Evolutionary conservation across 352 stramenopile genomes (phyloP), one percentile per base, ranked within the genome.

Genomic region (Phytophthora sojae): DNA sequence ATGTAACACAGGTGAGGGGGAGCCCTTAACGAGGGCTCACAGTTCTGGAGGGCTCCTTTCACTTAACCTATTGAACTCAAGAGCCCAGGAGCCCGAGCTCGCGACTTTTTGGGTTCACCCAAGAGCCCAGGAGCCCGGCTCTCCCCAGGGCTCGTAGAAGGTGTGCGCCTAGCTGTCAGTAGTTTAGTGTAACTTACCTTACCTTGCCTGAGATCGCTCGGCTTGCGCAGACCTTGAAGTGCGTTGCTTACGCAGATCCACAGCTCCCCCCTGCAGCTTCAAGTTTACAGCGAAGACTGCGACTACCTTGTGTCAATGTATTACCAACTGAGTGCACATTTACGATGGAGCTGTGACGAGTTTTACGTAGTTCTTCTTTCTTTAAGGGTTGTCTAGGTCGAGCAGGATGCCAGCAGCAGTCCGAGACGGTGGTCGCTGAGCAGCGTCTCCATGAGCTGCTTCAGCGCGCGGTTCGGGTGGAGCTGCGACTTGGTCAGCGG

Each of bases 381-480:
- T 12, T 35, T 29, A 15, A 30, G 6, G 9, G n/a, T 56, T 25
- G 57, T 68, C 42, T 78, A 84, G 26, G 67, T 77, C 19, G 73
- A 78, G 44, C 73, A 84, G 35, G 77, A 84, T 21, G 85, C 81
- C 9, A 92, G 75, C 26, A 92, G 58, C 44, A 90, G 50, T 7
- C 85, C 85, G 0, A 92, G 71, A 19, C 78, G 74, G 60, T 92
- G 85, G 17, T 91, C 78, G 39, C 81, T 88, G 32, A 92, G 68
- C 51, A 92, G 67, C 44, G 77, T 90, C 72, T 93, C 81, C 83
- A 92, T 91, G 12, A 92, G 74, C 59, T 88, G 70, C 77, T 93
- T 91, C 6, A 93, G 69, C 25, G 83, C 82, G 25, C 84, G 82
- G 64, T 94, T 94, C 61, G 82, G 76, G 44, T 90, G 86, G 15